phyloP scores from a whole-genome alignment of 495 filamentous ascomycete genomes.

The Penicillium chermesinum region DNA sequence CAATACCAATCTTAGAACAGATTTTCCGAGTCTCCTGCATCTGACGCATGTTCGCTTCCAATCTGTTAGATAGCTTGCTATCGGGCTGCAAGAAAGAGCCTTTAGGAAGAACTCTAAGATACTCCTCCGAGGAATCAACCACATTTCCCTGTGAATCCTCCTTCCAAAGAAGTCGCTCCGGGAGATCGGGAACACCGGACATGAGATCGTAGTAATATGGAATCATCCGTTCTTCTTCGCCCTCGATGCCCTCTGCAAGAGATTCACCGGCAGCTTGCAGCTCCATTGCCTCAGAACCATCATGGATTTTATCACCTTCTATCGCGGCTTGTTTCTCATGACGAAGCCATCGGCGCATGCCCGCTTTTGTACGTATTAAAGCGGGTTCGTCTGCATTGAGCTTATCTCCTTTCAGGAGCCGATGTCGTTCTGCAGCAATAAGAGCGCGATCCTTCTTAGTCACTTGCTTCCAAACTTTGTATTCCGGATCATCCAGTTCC shows the following conservation, averaged over 20 bases:
- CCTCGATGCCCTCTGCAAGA: constrained; percentile 87
- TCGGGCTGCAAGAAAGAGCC: constrained; percentile 75
- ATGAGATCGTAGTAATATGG: constrained; percentile 93
- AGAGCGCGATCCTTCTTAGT: constrained; percentile 95
- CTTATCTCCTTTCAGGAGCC: constrained; percentile 76
- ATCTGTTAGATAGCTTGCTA: constrained; percentile 67
- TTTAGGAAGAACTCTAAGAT: constrained; percentile 63
- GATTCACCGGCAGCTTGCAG: constrained; percentile 56
- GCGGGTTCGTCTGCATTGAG: constrained; percentile 86
- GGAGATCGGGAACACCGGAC: constrained; percentile 78
- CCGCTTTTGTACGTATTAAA: constrained; percentile 66
- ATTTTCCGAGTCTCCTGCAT: constrained; percentile 97
- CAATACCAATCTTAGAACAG: constrained; percentile 89
- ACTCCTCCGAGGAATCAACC: constrained; percentile 78
- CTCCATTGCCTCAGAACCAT: constrained; percentile 45
- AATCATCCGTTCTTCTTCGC: constrained; percentile 68
- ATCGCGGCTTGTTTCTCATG: constrained; percentile 60
- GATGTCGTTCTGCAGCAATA: constrained; percentile 70
- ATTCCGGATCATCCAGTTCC: constrained; percentile 78
- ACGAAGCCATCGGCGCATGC: constrained; percentile 77
- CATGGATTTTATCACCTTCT: constrained; percentile 47
- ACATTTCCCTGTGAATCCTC: constrained; percentile 84
- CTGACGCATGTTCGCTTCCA: constrained; percentile 87
- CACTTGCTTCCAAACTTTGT: constrained; percentile 97
- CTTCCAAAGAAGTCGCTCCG: constrained; percentile 70